Percentiles rank a stretch among this genome's conserved stretches.
Evolutionary conservation across 163 green algal species (phyloP).

Genomic region (Scenedesmus sp.): DNA sequence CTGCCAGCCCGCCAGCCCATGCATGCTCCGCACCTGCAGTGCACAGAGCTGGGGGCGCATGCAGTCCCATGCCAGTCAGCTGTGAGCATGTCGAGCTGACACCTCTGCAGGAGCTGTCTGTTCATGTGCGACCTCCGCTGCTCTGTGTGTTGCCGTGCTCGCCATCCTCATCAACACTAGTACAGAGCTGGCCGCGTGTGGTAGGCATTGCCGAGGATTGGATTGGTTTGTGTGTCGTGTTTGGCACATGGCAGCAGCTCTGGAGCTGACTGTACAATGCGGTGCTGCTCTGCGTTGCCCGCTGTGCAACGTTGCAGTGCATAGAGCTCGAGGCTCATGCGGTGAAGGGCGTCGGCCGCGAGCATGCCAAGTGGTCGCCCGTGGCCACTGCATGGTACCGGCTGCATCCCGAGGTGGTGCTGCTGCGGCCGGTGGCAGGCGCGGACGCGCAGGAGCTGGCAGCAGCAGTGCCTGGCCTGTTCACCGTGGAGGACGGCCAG

Average conservation of each 20-base stretch:
- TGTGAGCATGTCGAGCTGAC: no score
- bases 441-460: conserved; percentile 72
- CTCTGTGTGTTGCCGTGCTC: no score
- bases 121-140: no score
- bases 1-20: no score
- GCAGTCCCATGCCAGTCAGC: no score
- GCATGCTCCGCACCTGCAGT: no score
- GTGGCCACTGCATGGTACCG: conserved; percentile 97
- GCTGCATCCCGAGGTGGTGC: conserved; percentile 89
- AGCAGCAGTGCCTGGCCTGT: conserved; percentile 63
- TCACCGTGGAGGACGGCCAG: conserved; percentile 40
- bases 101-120: no score
- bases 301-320: conserved; percentile 65
- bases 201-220: no score
- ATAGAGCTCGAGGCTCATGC: conserved; percentile 96
- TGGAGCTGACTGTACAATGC: not conserved
- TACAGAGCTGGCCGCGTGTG: no score
- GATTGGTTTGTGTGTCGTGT: no score
- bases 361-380: conserved; percentile 99
- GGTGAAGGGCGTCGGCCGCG: conserved; percentile 90
- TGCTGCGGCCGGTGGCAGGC: conserved; percentile 75
- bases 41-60: no score
- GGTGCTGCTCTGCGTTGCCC: not conserved
- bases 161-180: no score
- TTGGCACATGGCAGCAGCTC: not conserved